Base-by-base conservation (phyloP, 148 eudicot genomes). In the Rhododendron mucronatum region DNA sequence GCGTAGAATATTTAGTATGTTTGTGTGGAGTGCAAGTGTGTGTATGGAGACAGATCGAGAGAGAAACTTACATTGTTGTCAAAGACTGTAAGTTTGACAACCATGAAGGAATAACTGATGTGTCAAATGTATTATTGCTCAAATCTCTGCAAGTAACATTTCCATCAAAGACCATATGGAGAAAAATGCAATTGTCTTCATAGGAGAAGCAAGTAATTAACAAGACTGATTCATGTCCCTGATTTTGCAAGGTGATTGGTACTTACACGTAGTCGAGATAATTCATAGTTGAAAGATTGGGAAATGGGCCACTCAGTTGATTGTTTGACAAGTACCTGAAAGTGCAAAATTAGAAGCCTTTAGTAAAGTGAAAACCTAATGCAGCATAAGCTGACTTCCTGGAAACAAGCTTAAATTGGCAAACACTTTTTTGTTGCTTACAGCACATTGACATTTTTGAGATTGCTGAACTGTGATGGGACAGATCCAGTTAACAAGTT, bases 281-380 rank as follows among this genome's bases (percentile, higher is more conserved):
- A 37, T 15, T 51, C 88, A 87, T 78, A 69, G 75, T 33, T 14
- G 92, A 85, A 65, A 94, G 92, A 86, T 92, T 85, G 41, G 98
- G 96, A 13, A 94, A 26, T 47, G 93, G 86, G 80, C 98, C 95
- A 11, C 86, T 88, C 86, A 94, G 84, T 81, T 84, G 83, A 82
- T 94, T 96, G 88, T 93, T 90, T 28, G 95, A 94, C 89, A 96
- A 44, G 84, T 50, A 85, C 91, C 98, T 95, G 91, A 79, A 82
- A 86, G 47, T 53, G 51, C 26, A 83, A 63, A 69, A 61, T 74
- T 35, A 81, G 50, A 84, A 81, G 80, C 18, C n/a, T 61, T 28
- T 2, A 53, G 55, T 80, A 65, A 86, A 71, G 23, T 51, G 44
- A 71, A 50, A 67, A 82, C 61, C 55, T 23, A 86, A 51, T 26